phyloP scores from a whole-genome alignment of 352 stramenopile genomes.

The Phytophthora foliorum region DNA sequence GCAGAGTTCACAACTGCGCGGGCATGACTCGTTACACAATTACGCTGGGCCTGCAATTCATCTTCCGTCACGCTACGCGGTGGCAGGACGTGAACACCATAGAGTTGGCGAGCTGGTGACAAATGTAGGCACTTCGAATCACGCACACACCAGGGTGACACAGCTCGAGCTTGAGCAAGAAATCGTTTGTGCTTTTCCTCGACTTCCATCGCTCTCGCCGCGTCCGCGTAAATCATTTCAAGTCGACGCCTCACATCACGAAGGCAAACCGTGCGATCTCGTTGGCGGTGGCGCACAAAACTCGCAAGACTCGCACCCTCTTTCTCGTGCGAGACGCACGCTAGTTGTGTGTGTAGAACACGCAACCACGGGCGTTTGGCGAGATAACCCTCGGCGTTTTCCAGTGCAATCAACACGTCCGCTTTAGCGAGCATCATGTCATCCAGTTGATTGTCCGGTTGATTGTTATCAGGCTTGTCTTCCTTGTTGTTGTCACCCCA shows the following conservation, averaged over 20 bases:
- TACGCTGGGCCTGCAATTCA: constrained; percentile 50
- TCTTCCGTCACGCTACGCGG: constrained; percentile 49
- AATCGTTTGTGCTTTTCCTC: constrained; percentile 57
- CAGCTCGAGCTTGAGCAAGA: constrained; percentile 48
- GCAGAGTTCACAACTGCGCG: constrained; percentile 43
- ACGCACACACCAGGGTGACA: constrained; percentile 72
- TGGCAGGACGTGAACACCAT: constrained; percentile 61
- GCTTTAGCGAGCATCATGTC: constrained; percentile 63
- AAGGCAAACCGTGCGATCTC: constrained; percentile 55
- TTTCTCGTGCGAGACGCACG: constrained; percentile 67
- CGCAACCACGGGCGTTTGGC: constrained; percentile 67
- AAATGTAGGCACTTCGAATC: constrained; percentile 53
- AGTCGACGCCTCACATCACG: constrained; percentile 33
- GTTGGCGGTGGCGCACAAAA: constrained; percentile 63
- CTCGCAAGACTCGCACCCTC: constrained; percentile 54
- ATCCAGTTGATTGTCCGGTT: constrained; percentile 47
- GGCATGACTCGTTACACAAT: constrained; percentile 34
- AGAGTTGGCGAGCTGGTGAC: constrained; percentile 55
- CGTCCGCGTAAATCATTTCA: constrained; percentile 50
- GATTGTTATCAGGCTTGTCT: constrained; percentile 5
- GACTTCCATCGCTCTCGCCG: constrained; percentile 32
- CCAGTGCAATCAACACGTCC: constrained; percentile 60
- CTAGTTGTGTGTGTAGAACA: constrained; percentile 60
- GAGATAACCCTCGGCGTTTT: constrained; percentile 51
- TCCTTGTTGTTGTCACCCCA: constrained; percentile 2